Base-by-base conservation (phyloP, 192 early-diverging fungal species). In the Backusella macrospora region DNA sequence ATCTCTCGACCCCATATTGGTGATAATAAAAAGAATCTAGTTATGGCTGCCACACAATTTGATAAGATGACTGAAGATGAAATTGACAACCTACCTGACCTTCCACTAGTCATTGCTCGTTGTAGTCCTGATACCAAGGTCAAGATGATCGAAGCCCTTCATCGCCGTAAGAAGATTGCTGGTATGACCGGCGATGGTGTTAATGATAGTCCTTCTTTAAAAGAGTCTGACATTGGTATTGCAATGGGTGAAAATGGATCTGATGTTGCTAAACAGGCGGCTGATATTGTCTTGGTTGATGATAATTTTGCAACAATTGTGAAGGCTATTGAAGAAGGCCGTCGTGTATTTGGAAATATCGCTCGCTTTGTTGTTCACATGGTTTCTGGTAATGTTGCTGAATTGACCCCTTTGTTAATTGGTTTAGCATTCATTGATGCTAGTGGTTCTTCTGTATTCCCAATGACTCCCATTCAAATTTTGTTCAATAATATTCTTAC, bases 111-210 rank as follows among this genome's bases (percentile, higher is more conserved):
- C 18, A 94, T 98, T 88, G 96, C 96, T 1, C 90, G 96, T 65
- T 95, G 95, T 83, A 88, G 86, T 71, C 97, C 97, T 16, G 96
- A 99, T 74, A 97, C 95, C 80, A 99, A 99, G 83, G 90, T 97
- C 73, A 98, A 99, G 80, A 97, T 99, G 84, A 95, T 99, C 69
- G 89, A 92, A 76, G 94, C 96, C 15, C 85, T 99, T 68, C 96
- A 99, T 80, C 83, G 88, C 48, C 86, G 89, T 68, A 83, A 83
- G 21, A 85, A 87, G 49, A 89, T 92, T 73, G 89, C 90, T 67
- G 94, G 90, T 62, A 96, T 96, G 95, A 96, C 96, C 48, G 97
- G 78, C 37, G 92, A 94, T 80, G 92, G 92, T 73, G 91, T 92
- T 49, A 94, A 94, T 81, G 92, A 94, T 81, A 86, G 89, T 49